Conservation (phyloP, 495 filamentous ascomycete species). For the Penicillium macrosclerotiorum region DNA sequence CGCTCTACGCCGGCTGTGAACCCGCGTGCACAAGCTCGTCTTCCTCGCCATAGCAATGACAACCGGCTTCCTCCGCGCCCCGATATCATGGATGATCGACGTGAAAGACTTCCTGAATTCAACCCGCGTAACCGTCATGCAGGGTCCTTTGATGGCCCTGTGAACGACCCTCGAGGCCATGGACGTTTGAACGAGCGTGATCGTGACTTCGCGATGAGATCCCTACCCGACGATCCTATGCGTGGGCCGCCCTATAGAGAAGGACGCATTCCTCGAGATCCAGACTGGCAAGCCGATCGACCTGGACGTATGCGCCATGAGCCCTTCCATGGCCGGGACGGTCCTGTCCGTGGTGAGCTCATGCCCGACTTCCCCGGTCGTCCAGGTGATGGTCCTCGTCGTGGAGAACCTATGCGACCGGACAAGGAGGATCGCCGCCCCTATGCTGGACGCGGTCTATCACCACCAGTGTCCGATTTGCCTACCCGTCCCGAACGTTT, state of each 20-base stretch:
- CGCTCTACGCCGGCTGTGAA: conserved; percentile 16
- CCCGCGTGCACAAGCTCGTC: conserved; percentile 30
- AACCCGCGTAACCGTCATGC: conserved; percentile 35
- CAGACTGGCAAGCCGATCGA: conserved; percentile 38
- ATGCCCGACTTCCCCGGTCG: conserved; percentile 38
- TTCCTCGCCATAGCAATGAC: conserved; percentile 31
- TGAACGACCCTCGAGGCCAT: conserved; percentile 27
- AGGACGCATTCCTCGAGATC: conserved; percentile 28
- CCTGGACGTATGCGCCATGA: conserved; percentile 34
- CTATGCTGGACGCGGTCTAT: conserved; percentile 22
- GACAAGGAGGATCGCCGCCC: conserved; percentile 40
- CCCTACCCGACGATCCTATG: conserved; percentile 41
- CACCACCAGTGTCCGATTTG: conserved; percentile 33
- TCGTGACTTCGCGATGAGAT: conserved; percentile 33
- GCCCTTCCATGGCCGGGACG: conserved; percentile 28
- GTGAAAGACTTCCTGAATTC: conserved; percentile 38
- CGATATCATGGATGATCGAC: conserved; percentile 38
- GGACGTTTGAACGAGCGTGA: conserved; percentile 33
- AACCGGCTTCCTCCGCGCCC: conserved; percentile 37
- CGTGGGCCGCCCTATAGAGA: conserved; percentile 39
- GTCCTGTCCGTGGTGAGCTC: conserved; percentile 35
- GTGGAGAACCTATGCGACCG: conserved; percentile 28
- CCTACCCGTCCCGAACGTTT: conserved; percentile 41
- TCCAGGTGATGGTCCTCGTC: conserved; percentile 29
- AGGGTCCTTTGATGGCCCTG: conserved; percentile 34